Percentiles rank a stretch among this genome's conserved stretches.
phyloP scores from a whole-genome alignment of 495 filamentous ascomycete genomes.

The Neurospora sp. region DNA sequence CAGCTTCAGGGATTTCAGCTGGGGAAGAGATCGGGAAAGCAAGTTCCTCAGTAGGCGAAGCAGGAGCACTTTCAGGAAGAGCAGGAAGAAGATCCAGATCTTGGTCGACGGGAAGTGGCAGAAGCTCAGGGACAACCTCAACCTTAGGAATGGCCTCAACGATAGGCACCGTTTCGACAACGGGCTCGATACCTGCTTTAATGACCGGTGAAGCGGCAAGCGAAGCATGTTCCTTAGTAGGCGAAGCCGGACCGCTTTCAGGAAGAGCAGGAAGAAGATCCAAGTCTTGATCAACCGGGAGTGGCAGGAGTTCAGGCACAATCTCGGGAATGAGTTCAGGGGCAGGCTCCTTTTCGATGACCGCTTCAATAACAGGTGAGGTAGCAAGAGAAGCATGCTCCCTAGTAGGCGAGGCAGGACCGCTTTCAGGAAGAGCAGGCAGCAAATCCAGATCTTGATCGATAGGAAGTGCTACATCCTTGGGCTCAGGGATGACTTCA shows the following conservation, averaged over 20 bases:
- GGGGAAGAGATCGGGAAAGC: not conserved
- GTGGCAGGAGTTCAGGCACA: not conserved
- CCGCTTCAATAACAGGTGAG: not conserved
- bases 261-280: not conserved
- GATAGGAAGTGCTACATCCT: not conserved
- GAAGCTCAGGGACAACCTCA: not conserved
- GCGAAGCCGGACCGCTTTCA: not conserved
- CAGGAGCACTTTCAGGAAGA: constrained; percentile 8
- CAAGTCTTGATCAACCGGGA: not conserved
- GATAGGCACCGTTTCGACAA: no score
- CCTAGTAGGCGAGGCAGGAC: not conserved
- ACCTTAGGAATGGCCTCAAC: not conserved
- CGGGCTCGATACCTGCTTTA: not conserved
- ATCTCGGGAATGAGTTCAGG: not conserved
- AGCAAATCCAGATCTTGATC: not conserved
- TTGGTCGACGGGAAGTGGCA: not conserved
- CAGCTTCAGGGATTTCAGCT: not conserved
- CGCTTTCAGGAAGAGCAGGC: constrained; percentile 2
- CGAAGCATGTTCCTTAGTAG: not conserved
- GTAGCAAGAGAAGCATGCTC: not conserved
- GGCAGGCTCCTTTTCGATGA: not conserved
- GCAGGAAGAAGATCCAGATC: constrained; percentile 4
- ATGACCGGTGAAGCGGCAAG: not conserved
- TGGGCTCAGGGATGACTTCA: not conserved
- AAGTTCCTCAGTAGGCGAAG: constrained; percentile 1